Percentiles rank a stretch among this genome's conserved stretches.
Evolutionary conservation across 2,329 filamentous ascomycete species (phyloP).

Genomic region (Ophiostoma sp.): DNA sequence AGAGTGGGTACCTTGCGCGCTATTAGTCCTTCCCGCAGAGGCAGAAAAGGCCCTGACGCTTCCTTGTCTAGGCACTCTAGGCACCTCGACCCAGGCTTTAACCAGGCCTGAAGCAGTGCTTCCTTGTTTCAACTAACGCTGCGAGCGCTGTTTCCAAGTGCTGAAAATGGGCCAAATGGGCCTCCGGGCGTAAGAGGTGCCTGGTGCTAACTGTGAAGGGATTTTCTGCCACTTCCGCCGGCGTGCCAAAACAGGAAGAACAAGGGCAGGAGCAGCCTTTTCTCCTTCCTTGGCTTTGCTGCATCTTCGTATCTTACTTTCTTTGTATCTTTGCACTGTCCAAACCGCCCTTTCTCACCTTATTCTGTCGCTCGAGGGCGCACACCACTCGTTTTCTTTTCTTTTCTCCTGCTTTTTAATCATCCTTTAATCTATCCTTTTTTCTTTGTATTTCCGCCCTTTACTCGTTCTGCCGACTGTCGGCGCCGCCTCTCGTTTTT

Average conservation of each 20-base stretch:
- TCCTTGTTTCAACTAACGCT: background rate
- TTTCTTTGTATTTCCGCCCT: background rate
- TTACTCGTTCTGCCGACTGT: background rate
- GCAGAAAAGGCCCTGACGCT: slow-evolving; percentile 14
- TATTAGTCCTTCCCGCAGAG: background rate
- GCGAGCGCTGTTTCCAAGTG: background rate
- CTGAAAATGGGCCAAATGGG: background rate
- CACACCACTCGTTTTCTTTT: background rate
- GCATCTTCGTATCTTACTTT: slow-evolving; percentile 11
- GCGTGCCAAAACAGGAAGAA: background rate
- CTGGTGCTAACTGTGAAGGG: background rate
- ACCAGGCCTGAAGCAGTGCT: background rate
- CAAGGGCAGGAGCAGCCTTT: background rate
- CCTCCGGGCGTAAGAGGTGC: background rate
- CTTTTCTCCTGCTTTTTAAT: background rate
- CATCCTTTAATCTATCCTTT: background rate
- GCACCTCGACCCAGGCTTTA: background rate
- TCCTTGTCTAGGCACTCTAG: background rate
- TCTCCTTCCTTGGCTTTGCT: background rate
- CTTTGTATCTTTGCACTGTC: background rate
- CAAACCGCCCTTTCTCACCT: slow-evolving; percentile 2
- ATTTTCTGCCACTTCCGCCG: background rate
- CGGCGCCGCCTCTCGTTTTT: background rate
- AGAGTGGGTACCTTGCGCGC: slow-evolving; percentile 7
- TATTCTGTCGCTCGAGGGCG: background rate